These are phyloP conservation scores for Evansstolkia leycettana DNA, from an alignment of 495 filamentous ascomycete genomes.

Conservation along the genomic window DNA sequence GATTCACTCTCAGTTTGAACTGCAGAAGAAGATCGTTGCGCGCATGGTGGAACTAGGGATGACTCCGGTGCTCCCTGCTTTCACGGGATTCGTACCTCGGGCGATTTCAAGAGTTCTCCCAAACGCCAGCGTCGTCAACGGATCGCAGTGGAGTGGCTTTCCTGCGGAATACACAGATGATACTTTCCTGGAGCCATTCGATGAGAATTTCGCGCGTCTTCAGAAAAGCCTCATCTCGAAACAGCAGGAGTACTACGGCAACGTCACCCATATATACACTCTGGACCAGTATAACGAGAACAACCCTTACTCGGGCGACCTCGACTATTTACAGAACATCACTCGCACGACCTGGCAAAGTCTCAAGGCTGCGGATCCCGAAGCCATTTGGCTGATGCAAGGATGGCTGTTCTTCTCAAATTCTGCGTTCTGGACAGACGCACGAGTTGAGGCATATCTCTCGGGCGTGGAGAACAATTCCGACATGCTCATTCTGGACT, in stretches of 20 bases:
- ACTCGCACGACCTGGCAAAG: constrained; percentile 31
- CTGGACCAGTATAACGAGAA: constrained; percentile 46
- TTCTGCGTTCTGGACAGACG: constrained; percentile 36
- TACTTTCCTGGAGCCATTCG: constrained; percentile 38
- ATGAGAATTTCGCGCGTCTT: constrained; percentile 30
- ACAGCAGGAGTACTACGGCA: constrained; percentile 34
- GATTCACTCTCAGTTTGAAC: constrained; percentile 32
- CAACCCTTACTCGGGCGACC: constrained; percentile 33
- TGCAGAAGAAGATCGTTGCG: constrained; percentile 35
- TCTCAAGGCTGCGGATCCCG: constrained; percentile 34
- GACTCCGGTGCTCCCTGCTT: constrained; percentile 36
- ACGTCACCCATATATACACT: constrained; percentile 38
- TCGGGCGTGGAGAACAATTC: constrained; percentile 28
- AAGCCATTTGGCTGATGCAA: constrained; percentile 43
- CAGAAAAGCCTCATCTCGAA: constrained; percentile 37
- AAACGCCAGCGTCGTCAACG: constrained; percentile 32
- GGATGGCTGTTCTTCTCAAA: constrained; percentile 40
- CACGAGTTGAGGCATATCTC: constrained; percentile 35
- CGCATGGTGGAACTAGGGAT: constrained; percentile 43
- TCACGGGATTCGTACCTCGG: constrained; percentile 36
- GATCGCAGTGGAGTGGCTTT: constrained; percentile 34
- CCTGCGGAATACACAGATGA: constrained; percentile 30
- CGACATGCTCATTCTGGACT: constrained; percentile 40
- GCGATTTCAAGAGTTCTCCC: constrained; percentile 28
- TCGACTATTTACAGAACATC: constrained; percentile 33